Evolutionary conservation across 1,284 basidiomycete genomes (phyloP).

Genomic region (Earliella scabrosa): DNA sequence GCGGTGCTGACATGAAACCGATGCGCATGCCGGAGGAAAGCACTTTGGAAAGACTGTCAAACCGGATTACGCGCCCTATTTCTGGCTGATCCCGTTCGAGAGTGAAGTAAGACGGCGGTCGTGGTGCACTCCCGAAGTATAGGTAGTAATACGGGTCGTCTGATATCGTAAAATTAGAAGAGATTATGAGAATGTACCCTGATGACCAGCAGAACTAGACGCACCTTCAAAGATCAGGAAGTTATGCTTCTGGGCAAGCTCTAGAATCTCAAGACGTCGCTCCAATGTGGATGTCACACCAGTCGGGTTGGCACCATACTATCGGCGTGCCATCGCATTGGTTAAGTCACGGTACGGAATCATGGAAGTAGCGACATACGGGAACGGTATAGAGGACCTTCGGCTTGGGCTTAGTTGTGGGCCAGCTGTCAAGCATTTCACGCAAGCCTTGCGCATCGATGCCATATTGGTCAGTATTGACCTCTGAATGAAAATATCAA

Average conservation of each 20-base stretch:
- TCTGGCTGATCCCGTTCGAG: slow-evolving; percentile 66
- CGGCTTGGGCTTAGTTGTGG: slow-evolving; percentile 71
- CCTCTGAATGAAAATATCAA: slow-evolving; percentile 51
- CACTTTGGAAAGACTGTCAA: slow-evolving; percentile 90
- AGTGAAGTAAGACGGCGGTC: slow-evolving; percentile 78
- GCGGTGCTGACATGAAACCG: slow-evolving; percentile 86
- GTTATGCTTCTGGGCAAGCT: slow-evolving; percentile 75
- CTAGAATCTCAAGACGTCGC: slow-evolving; percentile 80
- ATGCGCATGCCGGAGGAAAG: slow-evolving; percentile 82
- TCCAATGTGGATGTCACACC: slow-evolving; percentile 77
- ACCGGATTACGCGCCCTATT: slow-evolving; percentile 81
- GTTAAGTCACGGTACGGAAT: neutral
- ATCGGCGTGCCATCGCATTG: neutral
- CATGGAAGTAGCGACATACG: slow-evolving; percentile 42
- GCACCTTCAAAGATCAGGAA: slow-evolving; percentile 85
- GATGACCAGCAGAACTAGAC: neutral
- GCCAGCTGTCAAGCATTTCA: slow-evolving; percentile 77
- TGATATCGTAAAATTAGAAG: slow-evolving; percentile 30
- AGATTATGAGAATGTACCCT: too few relatives aligned
- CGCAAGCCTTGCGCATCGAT: slow-evolving; percentile 70
- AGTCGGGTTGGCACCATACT: slow-evolving; percentile 87
- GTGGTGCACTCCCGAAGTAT: slow-evolving; percentile 69
- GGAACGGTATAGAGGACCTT: slow-evolving; percentile 87
- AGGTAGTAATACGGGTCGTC: slow-evolving; percentile 84
- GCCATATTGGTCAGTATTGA: slow-evolving; percentile 81